Evolutionary conservation across 2,329 filamentous ascomycete species (phyloP), one percentile per base, ranked within the genome.

Genomic region (Curvularia sp.): DNA sequence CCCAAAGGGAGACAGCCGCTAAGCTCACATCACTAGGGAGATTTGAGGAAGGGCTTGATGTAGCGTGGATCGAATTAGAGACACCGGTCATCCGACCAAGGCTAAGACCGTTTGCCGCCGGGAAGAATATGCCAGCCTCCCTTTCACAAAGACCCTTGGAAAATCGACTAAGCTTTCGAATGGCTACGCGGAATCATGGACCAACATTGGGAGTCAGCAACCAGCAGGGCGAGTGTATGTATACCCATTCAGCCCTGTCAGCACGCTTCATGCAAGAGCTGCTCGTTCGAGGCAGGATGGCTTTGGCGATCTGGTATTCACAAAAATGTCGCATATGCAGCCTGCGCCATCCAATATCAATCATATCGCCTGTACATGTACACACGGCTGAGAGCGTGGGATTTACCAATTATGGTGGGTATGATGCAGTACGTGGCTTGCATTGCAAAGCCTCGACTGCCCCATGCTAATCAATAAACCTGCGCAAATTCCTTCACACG

Each of bases 271-370:
- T 54, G 52, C 56, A 43, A 48, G 49, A 15, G 51, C 38, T 53
- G 57, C 64, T 62, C 42, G 60, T 63, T 62, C 60, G 55, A 63
- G 4, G 53, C 46, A 48, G 57, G 53, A 62, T 30, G 26, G 53
- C 49, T 38, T 55, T 57, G 48, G 24, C 35, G 42, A 44, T 30
- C 54, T 42, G 52, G 55, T 58, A 39, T 35, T 51, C 38, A 53
- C 55, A 59, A 53, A 39, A 52, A 43, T 51, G 43, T 44, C 50
- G 58, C 61, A 49, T 41, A 35, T 15, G 44, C 31, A 49, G 56
- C 53, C 60, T 55, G 46, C 59, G 50, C 60, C 55, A 62, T 38
- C 22, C 38, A 42, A 47, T 50, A 49, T 58, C 50, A 44, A 49
- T 51, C 24, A 44, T 31, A 20, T 26, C 35, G 31, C 53, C 44